Conservation (phyloP, 306 rosid genomes). For the Aeschynomene evenia region DNA sequence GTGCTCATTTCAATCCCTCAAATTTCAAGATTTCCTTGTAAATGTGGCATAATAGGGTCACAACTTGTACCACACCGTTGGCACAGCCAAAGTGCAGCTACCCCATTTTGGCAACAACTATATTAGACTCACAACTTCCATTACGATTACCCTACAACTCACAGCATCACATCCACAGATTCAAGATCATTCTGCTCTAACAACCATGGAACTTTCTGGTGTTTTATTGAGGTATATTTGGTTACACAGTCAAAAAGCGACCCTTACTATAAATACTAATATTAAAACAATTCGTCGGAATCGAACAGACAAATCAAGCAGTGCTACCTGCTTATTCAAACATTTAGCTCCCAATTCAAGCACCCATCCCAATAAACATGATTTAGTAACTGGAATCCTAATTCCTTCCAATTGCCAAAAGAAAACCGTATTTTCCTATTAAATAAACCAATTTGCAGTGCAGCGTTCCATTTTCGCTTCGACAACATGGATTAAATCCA, state of each 20-base stretch:
- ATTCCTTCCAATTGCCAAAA: background rate
- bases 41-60: background rate
- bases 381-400: background rate
- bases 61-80: background rate
- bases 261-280: background rate
- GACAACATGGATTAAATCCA: background rate
- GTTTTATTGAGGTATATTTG: background rate
- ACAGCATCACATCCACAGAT: background rate
- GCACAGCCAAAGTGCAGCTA: background rate
- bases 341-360: background rate
- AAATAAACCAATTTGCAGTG: background rate
- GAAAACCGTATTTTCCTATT: background rate
- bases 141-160: background rate
- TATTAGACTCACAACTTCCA: background rate
- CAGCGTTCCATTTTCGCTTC: background rate
- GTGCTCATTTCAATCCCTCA: constrained; percentile 3
- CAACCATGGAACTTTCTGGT: background rate
- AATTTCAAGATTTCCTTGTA: background rate
- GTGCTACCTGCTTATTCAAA: background rate
- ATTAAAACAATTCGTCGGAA: background rate
- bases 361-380: background rate
- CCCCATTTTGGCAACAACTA: background rate
- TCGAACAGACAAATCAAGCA: background rate
- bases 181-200: background rate
- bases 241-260: background rate